These are phyloP conservation scores for Euphorbia peplus DNA, from an alignment of 345 rosid genomes.

Conservation along the genomic window DNA sequence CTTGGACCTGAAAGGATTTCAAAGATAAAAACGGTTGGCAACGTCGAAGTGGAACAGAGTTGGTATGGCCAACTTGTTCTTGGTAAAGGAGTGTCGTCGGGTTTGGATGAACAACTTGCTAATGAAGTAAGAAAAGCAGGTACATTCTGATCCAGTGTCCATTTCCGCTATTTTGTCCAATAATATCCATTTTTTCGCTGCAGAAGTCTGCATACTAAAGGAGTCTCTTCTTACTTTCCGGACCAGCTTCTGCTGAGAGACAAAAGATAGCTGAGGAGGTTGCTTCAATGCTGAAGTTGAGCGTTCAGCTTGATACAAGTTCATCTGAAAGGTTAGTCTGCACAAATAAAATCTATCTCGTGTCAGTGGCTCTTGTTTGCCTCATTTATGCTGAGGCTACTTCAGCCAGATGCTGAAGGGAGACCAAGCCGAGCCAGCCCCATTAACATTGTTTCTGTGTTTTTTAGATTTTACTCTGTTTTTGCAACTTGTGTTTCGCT, in stretches of 20 bases:
- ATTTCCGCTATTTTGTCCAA: constrained; percentile 9
- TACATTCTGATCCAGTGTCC: constrained; percentile 19
- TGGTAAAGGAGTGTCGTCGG: constrained; percentile 54
- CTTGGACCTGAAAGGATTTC: constrained; percentile 69
- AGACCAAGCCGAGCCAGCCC: too few species aligned
- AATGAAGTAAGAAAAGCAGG: constrained; percentile 84
- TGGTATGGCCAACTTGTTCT: constrained; percentile 76
- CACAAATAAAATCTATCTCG: too few species aligned
- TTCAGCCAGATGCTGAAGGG: too few species aligned
- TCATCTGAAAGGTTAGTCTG: constrained; percentile 65
- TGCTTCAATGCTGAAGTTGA: constrained; percentile 78
- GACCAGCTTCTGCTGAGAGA: constrained; percentile 79
- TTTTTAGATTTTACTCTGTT: constrained; percentile 1
- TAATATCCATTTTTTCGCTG: constrained; percentile 14
- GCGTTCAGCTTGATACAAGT: constrained; percentile 73
- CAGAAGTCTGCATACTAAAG: constrained; percentile 22
- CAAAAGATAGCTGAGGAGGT: constrained; percentile 87
- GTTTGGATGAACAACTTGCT: constrained; percentile 66
- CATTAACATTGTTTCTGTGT: too few species aligned
- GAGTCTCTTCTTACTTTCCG: constrained; percentile 22
- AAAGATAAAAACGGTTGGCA: constrained; percentile 59
- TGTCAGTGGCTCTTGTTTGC: too few species aligned
- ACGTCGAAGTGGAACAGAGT: constrained; percentile 64
- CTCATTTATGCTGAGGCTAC: too few species aligned
- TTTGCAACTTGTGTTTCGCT: background rate